Evolutionary conservation across 805 yeast species (phyloP).

Genomic region (Hanseniaspora singularis): DNA sequence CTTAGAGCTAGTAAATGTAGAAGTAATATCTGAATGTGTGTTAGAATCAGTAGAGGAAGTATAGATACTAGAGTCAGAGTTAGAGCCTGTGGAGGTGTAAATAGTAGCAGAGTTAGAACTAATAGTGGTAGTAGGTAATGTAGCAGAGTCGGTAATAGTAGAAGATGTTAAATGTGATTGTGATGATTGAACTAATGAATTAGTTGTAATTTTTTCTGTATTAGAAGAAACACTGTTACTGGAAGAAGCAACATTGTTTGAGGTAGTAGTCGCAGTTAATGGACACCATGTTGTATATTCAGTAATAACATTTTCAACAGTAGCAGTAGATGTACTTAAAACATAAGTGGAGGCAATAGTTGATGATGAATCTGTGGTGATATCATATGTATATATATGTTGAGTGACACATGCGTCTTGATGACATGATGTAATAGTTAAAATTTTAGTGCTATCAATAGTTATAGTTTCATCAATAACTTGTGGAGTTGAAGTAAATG

Average conservation of each 20-base stretch:
- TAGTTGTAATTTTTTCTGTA: too few species aligned
- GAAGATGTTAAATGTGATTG: neutral
- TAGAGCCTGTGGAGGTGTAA: neutral
- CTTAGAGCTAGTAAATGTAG: neutral
- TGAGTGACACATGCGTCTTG: conserved; percentile 11
- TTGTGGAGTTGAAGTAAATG: conserved; percentile 4
- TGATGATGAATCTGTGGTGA: neutral
- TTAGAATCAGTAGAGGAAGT: conserved; percentile 21
- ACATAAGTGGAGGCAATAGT: conserved; percentile 6
- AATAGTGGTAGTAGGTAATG: neutral
- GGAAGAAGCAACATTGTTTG: neutral
- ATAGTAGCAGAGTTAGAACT: conserved; percentile 1
- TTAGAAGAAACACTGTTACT: neutral
- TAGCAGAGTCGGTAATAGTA: neutral
- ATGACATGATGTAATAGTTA: conserved; percentile 12
- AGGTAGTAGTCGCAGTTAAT: conserved; percentile 1
- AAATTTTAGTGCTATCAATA: conserved; percentile 9
- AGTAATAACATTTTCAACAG: conserved; percentile 5
- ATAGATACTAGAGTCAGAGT: conserved; percentile 18
- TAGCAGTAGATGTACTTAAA: conserved; percentile 1
- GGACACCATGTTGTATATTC: conserved; percentile 16
- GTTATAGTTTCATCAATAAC: conserved; percentile 10
- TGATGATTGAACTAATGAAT: neutral
- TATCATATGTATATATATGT: neutral
- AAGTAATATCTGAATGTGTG: neutral